These are phyloP conservation scores for Chrysosphaeria jannelii DNA, from an alignment of 2,329 filamentous ascomycete species.

Conservation along the genomic window DNA sequence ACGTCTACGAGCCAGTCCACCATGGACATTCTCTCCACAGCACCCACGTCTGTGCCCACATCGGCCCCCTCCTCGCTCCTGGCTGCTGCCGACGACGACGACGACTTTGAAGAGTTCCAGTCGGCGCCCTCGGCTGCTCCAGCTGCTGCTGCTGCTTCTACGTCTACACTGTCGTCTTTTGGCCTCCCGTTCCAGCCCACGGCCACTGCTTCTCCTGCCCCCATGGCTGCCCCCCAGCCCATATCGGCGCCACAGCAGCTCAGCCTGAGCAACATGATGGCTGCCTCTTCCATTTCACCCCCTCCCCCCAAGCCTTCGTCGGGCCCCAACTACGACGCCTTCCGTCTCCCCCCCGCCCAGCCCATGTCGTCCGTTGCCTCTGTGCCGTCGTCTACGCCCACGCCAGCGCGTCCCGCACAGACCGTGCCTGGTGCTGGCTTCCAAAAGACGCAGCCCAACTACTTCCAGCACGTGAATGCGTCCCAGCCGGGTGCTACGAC, in stretches of 20 bases:
- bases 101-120: conserved; percentile 95
- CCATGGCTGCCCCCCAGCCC: conserved; percentile 47
- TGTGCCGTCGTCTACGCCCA: conserved; percentile 13
- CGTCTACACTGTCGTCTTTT: too few species aligned
- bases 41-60: too few species aligned
- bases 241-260: conserved; percentile 56
- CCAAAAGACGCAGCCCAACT: conserved; percentile 64
- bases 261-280: conserved; percentile 52
- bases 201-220: too few species aligned
- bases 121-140: conserved; percentile 35
- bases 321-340: conserved; percentile 32
- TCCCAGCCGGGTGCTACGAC: conserved; percentile 3
- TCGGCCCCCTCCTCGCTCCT: conserved; percentile 13
- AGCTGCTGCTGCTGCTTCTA: conserved; percentile 6
- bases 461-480: conserved; percentile 55
- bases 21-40: conserved; percentile 17
- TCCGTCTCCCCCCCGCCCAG: conserved; percentile 16
- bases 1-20: conserved; percentile 13
- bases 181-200: too few species aligned
- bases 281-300: conserved; percentile 55
- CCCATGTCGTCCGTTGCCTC: too few species aligned
- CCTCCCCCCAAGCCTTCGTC: conserved; percentile 22
- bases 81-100: conserved; percentile 34
- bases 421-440: conserved; percentile 17
- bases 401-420: conserved; percentile 6